phyloP scores from a whole-genome alignment of 2,329 filamentous ascomycete species.

The Waltergamsia citrina region DNA sequence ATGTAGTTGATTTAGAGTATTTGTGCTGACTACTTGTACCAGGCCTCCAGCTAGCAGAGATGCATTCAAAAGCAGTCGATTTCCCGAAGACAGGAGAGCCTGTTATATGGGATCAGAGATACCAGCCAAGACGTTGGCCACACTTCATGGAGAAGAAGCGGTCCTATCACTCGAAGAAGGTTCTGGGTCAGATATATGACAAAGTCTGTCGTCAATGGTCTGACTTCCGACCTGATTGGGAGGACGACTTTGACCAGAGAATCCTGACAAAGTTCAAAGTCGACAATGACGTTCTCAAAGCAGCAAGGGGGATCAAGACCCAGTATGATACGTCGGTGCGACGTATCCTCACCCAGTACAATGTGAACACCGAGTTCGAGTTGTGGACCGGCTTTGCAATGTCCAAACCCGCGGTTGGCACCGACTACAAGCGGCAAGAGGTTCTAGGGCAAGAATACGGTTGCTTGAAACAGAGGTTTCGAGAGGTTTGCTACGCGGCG shows the following conservation, averaged over 20 bases:
- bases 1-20: not conserved
- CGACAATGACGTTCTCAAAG: slow-evolving; percentile 41
- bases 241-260: slow-evolving; percentile 63
- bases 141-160: slow-evolving; percentile 74
- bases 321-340: slow-evolving; percentile 70
- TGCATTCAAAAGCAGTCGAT: slow-evolving; percentile 90
- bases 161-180: slow-evolving; percentile 59
- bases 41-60: slow-evolving; percentile 60
- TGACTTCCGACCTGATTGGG: slow-evolving; percentile 65
- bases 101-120: slow-evolving; percentile 52
- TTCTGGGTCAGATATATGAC: slow-evolving; percentile 79
- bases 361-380: slow-evolving; percentile 82
- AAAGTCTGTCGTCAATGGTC: slow-evolving; percentile 46
- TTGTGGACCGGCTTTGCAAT: slow-evolving; percentile 83
- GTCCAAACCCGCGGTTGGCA: slow-evolving; percentile 58
- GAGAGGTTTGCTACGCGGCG: slow-evolving; percentile 53
- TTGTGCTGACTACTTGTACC: slow-evolving; percentile 5
- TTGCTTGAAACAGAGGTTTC: slow-evolving; percentile 60
- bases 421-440: slow-evolving; percentile 82
- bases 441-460: slow-evolving; percentile 62
- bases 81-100: slow-evolving; percentile 84
- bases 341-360: slow-evolving; percentile 76
- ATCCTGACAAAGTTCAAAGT: slow-evolving; percentile 57
- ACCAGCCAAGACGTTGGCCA: slow-evolving; percentile 60
- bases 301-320: slow-evolving; percentile 58